Evolutionary conservation across 169 alveolate genomes (phyloP).

Genomic region (Besnoitia besnoiti): DNA sequence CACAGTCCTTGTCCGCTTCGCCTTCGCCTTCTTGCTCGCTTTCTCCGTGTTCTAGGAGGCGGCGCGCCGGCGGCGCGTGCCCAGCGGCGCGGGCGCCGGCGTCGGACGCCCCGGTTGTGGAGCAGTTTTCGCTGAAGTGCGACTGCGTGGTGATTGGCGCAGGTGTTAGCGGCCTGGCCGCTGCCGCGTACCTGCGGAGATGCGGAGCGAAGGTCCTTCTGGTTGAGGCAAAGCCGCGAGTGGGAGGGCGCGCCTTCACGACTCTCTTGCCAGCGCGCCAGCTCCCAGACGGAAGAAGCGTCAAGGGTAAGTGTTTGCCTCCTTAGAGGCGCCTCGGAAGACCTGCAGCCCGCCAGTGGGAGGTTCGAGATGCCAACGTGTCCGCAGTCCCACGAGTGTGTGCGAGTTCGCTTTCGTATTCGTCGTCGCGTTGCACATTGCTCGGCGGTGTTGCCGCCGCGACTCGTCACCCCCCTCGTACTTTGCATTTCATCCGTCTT

Average conservation of each 20-base stretch:
- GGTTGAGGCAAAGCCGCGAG: conserved; percentile 64
- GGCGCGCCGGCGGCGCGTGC: background rate
- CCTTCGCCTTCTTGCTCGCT: background rate
- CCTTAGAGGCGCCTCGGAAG: too few species aligned
- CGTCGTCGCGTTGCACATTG: too few species aligned
- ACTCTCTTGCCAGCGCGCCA: conserved; percentile 62
- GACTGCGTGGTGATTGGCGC: conserved; percentile 68
- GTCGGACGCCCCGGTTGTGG: background rate
- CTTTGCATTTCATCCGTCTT: too few species aligned
- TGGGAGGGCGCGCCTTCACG: conserved; percentile 70
- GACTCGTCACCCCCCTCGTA: too few species aligned
- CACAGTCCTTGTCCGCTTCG: background rate
- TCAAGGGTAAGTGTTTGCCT: conserved; percentile 63
- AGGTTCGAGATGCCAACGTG: too few species aligned
- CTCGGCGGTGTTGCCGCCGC: too few species aligned
- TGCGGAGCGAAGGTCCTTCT: conserved; percentile 68
- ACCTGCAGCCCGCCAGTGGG: too few species aligned
- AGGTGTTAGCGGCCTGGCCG: conserved; percentile 71
- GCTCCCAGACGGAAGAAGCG: conserved; percentile 67
- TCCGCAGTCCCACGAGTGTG: too few species aligned
- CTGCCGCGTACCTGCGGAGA: conserved; percentile 68
- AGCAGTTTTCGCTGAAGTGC: conserved; percentile 53
- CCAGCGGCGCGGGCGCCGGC: background rate
- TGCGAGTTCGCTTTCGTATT: too few species aligned
- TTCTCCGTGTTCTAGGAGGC: background rate